Evolutionary conservation across 139 green algal genomes (phyloP).

Genomic region (Pseudopediastrum boryanum): DNA sequence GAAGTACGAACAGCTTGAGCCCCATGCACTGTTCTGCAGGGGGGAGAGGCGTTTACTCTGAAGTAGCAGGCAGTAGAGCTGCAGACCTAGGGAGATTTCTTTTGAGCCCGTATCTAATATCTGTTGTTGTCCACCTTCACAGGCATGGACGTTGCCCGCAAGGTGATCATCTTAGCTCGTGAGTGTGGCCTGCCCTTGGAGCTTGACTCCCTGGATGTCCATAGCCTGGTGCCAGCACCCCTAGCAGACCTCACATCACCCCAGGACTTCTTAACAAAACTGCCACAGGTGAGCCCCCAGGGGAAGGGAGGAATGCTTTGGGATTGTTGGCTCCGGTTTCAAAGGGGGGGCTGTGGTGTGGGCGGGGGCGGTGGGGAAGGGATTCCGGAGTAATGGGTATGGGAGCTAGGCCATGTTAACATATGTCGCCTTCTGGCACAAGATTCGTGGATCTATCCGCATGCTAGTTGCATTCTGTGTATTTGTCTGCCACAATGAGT

Average conservation of each 20-base stretch:
- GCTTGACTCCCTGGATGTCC: constrained; percentile 73
- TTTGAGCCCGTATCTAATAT: not conserved
- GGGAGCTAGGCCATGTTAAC: too few relatives aligned
- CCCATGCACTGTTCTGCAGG: too few relatives aligned
- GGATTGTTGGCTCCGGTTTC: too few relatives aligned
- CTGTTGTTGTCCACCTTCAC: not conserved
- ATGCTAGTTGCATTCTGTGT: too few relatives aligned
- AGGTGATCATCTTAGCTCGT: constrained; percentile 92
- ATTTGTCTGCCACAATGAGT: too few relatives aligned
- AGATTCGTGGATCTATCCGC: too few relatives aligned
- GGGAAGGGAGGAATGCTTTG: too few relatives aligned
- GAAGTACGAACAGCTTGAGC: too few relatives aligned
- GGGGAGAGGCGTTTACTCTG: not conserved
- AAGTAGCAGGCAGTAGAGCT: not conserved
- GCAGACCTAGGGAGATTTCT: not conserved
- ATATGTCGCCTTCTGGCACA: too few relatives aligned
- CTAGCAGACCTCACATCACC: constrained; percentile 41
- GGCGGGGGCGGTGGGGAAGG: too few relatives aligned
- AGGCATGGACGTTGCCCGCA: constrained; percentile 96
- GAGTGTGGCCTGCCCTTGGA: constrained; percentile 83
- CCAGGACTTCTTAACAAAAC: constrained; percentile 75
- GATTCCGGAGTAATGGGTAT: too few relatives aligned
- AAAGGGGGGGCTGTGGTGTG: too few relatives aligned
- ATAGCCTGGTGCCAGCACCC: constrained; percentile 82
- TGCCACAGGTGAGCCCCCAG: constrained; percentile 66